Evolutionary conservation across 2,329 filamentous ascomycete genomes (phyloP), one percentile per base, ranked within the genome.

Genomic region (Ophiostoma ulmi): DNA sequence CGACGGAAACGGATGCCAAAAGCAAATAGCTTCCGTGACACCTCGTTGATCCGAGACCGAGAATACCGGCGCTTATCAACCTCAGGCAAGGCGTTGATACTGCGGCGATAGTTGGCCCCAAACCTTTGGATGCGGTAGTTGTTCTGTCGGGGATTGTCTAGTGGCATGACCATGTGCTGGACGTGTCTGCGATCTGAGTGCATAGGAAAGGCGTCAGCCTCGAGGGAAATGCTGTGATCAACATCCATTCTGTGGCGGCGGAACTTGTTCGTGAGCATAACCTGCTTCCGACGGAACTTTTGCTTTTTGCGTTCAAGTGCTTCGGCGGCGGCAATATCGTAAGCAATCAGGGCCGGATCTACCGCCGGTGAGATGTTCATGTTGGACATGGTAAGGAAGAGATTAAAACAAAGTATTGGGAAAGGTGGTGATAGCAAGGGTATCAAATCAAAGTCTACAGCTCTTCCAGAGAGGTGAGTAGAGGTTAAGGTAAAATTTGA

Each of bases 1-100:
- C 69, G 70, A 3, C 73, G 71, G 69, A 68, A 74, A 7, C 72
- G 71, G 22, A 74, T 41, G 14, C 72, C 73, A 13, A 55, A 48
- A 13, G 26, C 5, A 44, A 70, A 71, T 17, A 70, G 52, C 6
- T 36, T 20, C 10, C 67, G 63, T 1, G 69, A 67, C 3, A 41
- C 38, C 2, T 3, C 5, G 48, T 73, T 72, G 48, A 73, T 26
- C n/a, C 36, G 20, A 20, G 20, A 13, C 13, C 38, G 38, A 13
- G 36, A 20, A 26, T 41, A 67, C n/a, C 17, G 35, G 38, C 64
- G 64, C 17, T 65, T 39, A 1, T 63, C 58, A 3, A 4, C 22
- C 5, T 63, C 58, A 7, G 17, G 1, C 6, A 63, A 5, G 58
- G 35, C 13, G 13, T 14, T 17, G 11, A 63, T 1, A 20, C 58